A percentile compares a stretch with the other conserved stretches of the same genome.
phyloP scores from a whole-genome alignment of 768 basidiomycete genomes.

The Amanita inopinata region DNA sequence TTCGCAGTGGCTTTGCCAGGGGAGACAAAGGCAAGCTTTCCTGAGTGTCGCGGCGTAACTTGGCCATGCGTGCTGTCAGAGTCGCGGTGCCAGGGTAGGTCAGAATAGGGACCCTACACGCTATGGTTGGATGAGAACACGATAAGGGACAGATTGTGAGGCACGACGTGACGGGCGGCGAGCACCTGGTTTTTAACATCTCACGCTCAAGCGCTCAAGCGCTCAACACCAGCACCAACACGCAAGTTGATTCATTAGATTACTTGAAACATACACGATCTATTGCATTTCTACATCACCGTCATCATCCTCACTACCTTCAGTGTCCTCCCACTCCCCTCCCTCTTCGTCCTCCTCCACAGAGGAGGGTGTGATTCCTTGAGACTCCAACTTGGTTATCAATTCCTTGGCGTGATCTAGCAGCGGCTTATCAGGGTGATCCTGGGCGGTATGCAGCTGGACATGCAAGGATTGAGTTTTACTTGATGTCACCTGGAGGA shows the following conservation, averaged over 20 bases:
- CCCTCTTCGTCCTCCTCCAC: slow-evolving; percentile 45
- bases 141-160: no score
- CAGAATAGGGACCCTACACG: background rate
- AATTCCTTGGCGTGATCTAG: slow-evolving; percentile 71
- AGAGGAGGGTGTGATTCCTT: slow-evolving; percentile 57
- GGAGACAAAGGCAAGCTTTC: slow-evolving; percentile 19
- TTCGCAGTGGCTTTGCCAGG: slow-evolving; percentile 42
- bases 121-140: no score
- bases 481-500: no score
- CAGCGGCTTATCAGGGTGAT: slow-evolving; percentile 67
- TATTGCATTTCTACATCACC: slow-evolving; percentile 51
- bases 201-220: no score
- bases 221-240: no score
- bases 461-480: no score
- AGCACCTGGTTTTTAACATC: no score
- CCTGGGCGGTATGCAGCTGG: slow-evolving; percentile 63
- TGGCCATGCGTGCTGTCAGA: slow-evolving; percentile 32
- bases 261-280: no score
- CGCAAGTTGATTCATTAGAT: no score
- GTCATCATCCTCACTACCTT: slow-evolving; percentile 60
- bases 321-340: slow-evolving; percentile 53
- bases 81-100: background rate
- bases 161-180: no score
- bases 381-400: slow-evolving; percentile 50
- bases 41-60: slow-evolving; percentile 33